A percentile compares a stretch with the other conserved stretches of the same genome.
Conservation (phyloP, 2,329 filamentous ascomycete genomes). For the Colletotrichum tropicale region DNA sequence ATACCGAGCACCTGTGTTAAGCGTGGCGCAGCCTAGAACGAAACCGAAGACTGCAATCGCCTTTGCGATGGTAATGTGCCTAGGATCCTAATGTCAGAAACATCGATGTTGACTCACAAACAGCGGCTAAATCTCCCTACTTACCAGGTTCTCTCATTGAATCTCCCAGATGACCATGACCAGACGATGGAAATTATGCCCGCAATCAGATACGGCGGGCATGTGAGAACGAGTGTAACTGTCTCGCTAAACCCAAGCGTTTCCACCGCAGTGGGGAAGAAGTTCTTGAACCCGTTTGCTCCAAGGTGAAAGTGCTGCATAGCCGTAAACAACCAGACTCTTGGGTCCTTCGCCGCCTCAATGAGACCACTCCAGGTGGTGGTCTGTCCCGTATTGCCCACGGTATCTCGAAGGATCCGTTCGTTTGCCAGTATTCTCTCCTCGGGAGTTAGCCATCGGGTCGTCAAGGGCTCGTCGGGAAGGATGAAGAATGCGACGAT, state of each 20-base stretch:
- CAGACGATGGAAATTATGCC: slow-evolving; percentile 41
- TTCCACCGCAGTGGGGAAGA: slow-evolving; percentile 27
- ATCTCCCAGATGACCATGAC: slow-evolving; percentile 24
- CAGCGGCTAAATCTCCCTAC: too few relatives aligned
- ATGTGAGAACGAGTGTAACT: slow-evolving; percentile 47
- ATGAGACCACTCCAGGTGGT: slow-evolving; percentile 43
- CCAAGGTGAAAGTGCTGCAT: slow-evolving; percentile 50
- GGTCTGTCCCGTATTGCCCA: slow-evolving; percentile 24
- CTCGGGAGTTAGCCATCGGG: slow-evolving; percentile 35
- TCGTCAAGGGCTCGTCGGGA: slow-evolving; percentile 36
- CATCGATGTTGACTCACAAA: too few relatives aligned
- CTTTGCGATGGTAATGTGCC: slow-evolving; percentile 16
- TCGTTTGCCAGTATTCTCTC: slow-evolving; percentile 45
- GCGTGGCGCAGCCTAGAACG: slow-evolving; percentile 31
- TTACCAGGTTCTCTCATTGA: slow-evolving; percentile 15
- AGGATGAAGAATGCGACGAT: slow-evolving; percentile 18
- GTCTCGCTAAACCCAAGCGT: slow-evolving; percentile 43
- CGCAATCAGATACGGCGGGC: slow-evolving; percentile 46
- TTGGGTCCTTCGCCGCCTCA: slow-evolving; percentile 44
- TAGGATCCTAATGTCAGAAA: not conserved
- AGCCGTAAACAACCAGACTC: slow-evolving; percentile 48
- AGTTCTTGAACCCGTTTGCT: slow-evolving; percentile 35
- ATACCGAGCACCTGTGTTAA: slow-evolving; percentile 28
- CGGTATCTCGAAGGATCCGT: slow-evolving; percentile 36
- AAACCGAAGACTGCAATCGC: slow-evolving; percentile 16